These are phyloP conservation scores for Amoebophrya sp. DNA, from an alignment of 169 alveolate genomes.

Conservation along the genomic window DNA sequence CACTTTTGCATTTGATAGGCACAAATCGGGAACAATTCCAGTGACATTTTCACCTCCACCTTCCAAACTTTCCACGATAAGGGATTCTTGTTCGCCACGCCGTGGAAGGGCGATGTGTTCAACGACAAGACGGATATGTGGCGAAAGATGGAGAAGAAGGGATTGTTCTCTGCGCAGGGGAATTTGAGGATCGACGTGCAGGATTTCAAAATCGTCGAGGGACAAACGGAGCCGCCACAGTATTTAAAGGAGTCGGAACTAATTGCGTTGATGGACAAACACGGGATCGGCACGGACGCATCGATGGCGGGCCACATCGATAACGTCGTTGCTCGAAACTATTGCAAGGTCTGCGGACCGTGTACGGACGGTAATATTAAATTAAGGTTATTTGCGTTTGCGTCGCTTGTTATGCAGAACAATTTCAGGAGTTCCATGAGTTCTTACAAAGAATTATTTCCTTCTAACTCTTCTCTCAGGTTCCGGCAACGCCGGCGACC, in stretches of 20 bases:
- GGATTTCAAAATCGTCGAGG: neutral
- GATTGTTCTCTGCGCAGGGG: too few relatives aligned
- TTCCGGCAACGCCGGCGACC: neutral
- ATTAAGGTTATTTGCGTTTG: too few relatives aligned
- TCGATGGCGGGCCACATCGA: conserved; percentile 93
- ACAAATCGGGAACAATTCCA: too few relatives aligned
- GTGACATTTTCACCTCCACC: neutral
- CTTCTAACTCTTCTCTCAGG: too few relatives aligned
- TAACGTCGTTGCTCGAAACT: neutral
- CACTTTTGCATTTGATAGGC: too few relatives aligned
- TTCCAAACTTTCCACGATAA: neutral
- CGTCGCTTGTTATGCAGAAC: too few relatives aligned
- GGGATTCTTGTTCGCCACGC: neutral
- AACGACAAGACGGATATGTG: too few relatives aligned
- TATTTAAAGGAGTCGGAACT: neutral
- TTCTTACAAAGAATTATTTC: too few relatives aligned
- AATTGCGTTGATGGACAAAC: neutral
- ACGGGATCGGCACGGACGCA: conserved; percentile 95
- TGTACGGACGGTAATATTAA: neutral
- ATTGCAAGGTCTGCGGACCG: neutral
- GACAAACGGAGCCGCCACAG: neutral
- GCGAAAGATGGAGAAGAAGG: too few relatives aligned
- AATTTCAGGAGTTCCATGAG: too few relatives aligned
- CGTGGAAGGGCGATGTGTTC: neutral
- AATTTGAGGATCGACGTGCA: too few relatives aligned